A percentile compares a stretch with the other conserved stretches of the same genome.
Evolutionary conservation across 2,329 filamentous ascomycete genomes (phyloP).

Genomic region (Trichocomaceae sp.): DNA sequence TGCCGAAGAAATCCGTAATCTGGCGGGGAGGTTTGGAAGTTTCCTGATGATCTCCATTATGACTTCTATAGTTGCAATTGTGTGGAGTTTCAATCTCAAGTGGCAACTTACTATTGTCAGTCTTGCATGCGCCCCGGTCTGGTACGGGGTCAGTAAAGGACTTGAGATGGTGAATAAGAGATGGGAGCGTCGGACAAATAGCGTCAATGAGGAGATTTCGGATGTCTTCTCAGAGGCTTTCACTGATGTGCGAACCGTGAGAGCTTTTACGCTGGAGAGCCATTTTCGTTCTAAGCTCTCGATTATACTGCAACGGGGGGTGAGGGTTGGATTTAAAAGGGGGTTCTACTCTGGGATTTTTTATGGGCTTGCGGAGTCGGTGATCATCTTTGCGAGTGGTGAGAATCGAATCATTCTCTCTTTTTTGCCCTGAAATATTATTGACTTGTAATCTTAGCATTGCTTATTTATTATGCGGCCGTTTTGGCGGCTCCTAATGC

Average conservation of each 20-base stretch:
- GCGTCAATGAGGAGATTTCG: slow-evolving; percentile 53
- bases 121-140: slow-evolving; percentile 59
- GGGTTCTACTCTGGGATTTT: slow-evolving; percentile 62
- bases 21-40: slow-evolving; percentile 71
- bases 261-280: slow-evolving; percentile 64
- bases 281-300: slow-evolving; percentile 63
- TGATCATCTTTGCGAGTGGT: slow-evolving; percentile 61
- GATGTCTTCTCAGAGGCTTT: slow-evolving; percentile 52
- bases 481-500: slow-evolving; percentile 51
- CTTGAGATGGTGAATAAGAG: slow-evolving; percentile 60
- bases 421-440: background rate
- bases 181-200: slow-evolving; percentile 66
- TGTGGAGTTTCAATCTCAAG: slow-evolving; percentile 66
- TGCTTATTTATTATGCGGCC: slow-evolving; percentile 79
- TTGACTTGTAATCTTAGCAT: slow-evolving; percentile 37
- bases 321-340: slow-evolving; percentile 58
- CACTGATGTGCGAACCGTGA: slow-evolving; percentile 69
- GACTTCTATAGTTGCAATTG: slow-evolving; percentile 62
- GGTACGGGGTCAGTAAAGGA: slow-evolving; percentile 58
- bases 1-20: slow-evolving; percentile 78
- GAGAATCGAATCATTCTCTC: slow-evolving; percentile 14
- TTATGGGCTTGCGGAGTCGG: slow-evolving; percentile 70
- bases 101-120: slow-evolving; percentile 79
- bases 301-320: slow-evolving; percentile 45
- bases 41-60: slow-evolving; percentile 59